These are phyloP conservation scores for Penicillium silybi DNA, from an alignment of 495 filamentous ascomycete species.

Conservation along the genomic window DNA sequence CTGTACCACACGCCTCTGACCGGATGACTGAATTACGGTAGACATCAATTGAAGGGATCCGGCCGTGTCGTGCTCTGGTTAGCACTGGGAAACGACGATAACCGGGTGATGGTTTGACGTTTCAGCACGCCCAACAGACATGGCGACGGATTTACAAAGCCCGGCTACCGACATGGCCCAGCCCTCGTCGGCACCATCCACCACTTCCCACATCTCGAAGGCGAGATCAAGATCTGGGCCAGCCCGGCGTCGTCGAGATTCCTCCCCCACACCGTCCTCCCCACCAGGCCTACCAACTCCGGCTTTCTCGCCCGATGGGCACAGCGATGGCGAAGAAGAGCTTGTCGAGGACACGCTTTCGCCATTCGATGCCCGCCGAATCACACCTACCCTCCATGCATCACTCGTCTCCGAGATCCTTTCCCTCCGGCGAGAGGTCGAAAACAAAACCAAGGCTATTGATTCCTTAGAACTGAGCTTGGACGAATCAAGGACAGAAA, in stretches of 20 bases:
- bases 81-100: conserved; percentile 20
- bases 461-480: conserved; percentile 76
- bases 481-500: conserved; percentile 65
- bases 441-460: conserved; percentile 79
- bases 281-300: conserved; percentile 54
- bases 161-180: conserved; percentile 26
- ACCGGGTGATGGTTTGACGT: conserved; percentile 18
- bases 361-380: conserved; percentile 80
- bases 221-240: conserved; percentile 40
- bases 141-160: conserved; percentile 26
- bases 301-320: conserved; percentile 38
- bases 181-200: conserved; percentile 59
- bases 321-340: conserved; percentile 51
- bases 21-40: conserved; percentile 23
- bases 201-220: conserved; percentile 50
- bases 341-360: conserved; percentile 66
- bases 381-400: conserved; percentile 93
- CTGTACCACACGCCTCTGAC: background rate
- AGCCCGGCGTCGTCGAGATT: conserved; percentile 50
- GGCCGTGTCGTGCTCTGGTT: conserved; percentile 27
- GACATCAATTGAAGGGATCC: conserved; percentile 18
- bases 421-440: conserved; percentile 77
- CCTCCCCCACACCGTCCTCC: conserved; percentile 62
- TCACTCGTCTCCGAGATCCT: conserved; percentile 94
- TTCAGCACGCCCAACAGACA: conserved; percentile 12